Percentiles rank a stretch among this genome's conserved stretches.
Conservation (phyloP, 352 stramenopile species). For the Peronosclerospora sorghi region DNA sequence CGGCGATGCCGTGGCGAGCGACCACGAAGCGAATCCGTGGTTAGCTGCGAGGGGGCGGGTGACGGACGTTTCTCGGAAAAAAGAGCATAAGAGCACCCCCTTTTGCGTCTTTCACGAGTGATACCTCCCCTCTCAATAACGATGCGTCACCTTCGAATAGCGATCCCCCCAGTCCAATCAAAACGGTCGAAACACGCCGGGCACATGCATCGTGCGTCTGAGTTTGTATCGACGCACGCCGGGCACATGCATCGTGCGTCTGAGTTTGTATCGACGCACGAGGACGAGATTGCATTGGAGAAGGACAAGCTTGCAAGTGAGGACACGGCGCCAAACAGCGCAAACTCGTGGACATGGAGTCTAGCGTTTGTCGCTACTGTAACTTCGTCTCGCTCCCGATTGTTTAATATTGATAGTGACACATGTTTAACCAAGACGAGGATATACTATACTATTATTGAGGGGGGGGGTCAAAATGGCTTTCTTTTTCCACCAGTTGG, state of each 20-base stretch:
- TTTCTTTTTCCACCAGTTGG: too few relatives aligned
- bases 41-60: slow-evolving; percentile 26
- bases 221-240: slow-evolving; percentile 60
- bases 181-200: slow-evolving; percentile 73
- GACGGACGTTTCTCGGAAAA: slow-evolving; percentile 55
- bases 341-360: slow-evolving; percentile 71
- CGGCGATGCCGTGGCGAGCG: slow-evolving; percentile 13
- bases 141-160: too few relatives aligned
- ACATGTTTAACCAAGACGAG: too few relatives aligned
- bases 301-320: slow-evolving; percentile 74
- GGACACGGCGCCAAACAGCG: slow-evolving; percentile 65
- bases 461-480: too few relatives aligned
- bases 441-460: too few relatives aligned
- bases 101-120: too few relatives aligned
- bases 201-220: slow-evolving; percentile 92
- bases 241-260: slow-evolving; percentile 94
- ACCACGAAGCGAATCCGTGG: slow-evolving; percentile 65
- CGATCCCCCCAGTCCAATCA: too few relatives aligned
- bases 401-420: too few relatives aligned
- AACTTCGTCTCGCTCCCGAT: too few relatives aligned
- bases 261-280: slow-evolving; percentile 83
- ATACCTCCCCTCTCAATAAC: slow-evolving; percentile 10
- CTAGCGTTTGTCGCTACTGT: too few relatives aligned
- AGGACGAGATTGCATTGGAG: slow-evolving; percentile 91
- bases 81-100: too few relatives aligned